Percentiles rank a stretch among this genome's conserved stretches.
phyloP scores from a whole-genome alignment of 768 basidiomycete genomes.

The Tylopilus intermedius region DNA sequence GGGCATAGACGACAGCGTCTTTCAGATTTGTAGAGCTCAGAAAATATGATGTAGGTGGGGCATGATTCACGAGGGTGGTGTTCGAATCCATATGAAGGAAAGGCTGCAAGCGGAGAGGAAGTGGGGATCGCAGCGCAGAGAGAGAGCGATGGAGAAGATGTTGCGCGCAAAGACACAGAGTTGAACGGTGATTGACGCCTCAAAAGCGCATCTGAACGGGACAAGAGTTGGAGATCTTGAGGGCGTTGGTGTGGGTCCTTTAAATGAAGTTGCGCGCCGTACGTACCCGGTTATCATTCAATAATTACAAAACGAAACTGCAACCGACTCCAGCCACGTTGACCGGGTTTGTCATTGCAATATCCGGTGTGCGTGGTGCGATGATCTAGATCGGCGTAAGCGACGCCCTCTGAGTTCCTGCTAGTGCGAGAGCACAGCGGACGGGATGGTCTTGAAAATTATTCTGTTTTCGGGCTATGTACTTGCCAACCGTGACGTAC shows the following conservation, averaged over 20 bases:
- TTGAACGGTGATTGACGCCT: background rate
- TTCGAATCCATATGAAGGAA: slow-evolving; percentile 24
- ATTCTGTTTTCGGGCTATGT: background rate
- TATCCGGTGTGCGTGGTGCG: too few relatives aligned
- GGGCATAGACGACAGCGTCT: slow-evolving; percentile 18
- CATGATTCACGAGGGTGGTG: slow-evolving; percentile 22
- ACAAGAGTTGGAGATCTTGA: background rate
- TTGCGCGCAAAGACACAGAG: background rate
- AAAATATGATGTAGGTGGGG: slow-evolving; percentile 27
- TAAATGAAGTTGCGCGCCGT: background rate
- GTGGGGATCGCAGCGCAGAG: background rate
- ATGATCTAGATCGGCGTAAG: too few relatives aligned
- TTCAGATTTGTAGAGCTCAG: slow-evolving; percentile 18
- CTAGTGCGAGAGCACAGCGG: too few relatives aligned
- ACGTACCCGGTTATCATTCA: slow-evolving; percentile 1
- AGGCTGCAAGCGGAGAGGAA: too few relatives aligned
- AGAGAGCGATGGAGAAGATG: background rate
- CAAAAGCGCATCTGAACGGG: background rate
- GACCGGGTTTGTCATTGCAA: too few relatives aligned
- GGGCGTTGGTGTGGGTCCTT: background rate
- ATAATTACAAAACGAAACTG: background rate
- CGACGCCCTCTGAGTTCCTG: too few relatives aligned
- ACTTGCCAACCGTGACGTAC: background rate
- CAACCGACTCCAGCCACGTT: background rate
- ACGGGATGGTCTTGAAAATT: too few relatives aligned